Conservation (phyloP, 2,329 filamentous ascomycete genomes). For the Sordariomycetes sp. region DNA sequence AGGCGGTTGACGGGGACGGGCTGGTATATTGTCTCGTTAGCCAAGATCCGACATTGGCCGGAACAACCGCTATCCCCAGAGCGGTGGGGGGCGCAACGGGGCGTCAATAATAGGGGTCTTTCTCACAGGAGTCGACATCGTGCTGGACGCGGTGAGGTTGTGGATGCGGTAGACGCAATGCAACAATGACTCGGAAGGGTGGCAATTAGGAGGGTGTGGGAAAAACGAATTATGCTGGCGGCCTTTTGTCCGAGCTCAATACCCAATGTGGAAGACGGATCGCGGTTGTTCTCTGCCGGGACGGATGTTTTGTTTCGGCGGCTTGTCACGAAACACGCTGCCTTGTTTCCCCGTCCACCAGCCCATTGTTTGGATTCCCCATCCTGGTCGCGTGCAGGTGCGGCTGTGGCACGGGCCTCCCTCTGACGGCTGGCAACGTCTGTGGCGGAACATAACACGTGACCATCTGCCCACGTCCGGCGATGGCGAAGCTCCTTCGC, state of each 20-base stretch:
- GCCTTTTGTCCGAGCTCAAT: background rate
- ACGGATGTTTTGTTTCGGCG: background rate
- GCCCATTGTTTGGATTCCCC: background rate
- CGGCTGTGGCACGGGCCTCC: too few relatives aligned
- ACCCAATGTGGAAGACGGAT: background rate
- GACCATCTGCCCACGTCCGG: background rate
- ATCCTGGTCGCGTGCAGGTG: too few relatives aligned
- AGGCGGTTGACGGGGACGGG: constrained; percentile 68
- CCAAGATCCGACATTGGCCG: background rate
- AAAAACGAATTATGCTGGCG: background rate
- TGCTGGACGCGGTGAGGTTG: background rate
- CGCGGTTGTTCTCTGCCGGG: background rate
- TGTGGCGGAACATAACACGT: background rate
- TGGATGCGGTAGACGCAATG: background rate
- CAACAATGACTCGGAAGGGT: background rate
- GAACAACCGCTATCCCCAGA: background rate
- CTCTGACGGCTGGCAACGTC: background rate
- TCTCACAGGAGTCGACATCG: background rate
- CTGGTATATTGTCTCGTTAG: constrained; percentile 27
- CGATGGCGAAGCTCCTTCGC: too few relatives aligned
- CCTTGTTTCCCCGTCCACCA: background rate
- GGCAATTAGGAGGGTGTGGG: background rate
- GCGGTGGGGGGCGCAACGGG: background rate
- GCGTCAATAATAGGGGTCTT: background rate
- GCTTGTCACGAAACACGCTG: background rate